phyloP scores from a whole-genome alignment of 495 filamentous ascomycete genomes.

The Aspergillus nanangensis region DNA sequence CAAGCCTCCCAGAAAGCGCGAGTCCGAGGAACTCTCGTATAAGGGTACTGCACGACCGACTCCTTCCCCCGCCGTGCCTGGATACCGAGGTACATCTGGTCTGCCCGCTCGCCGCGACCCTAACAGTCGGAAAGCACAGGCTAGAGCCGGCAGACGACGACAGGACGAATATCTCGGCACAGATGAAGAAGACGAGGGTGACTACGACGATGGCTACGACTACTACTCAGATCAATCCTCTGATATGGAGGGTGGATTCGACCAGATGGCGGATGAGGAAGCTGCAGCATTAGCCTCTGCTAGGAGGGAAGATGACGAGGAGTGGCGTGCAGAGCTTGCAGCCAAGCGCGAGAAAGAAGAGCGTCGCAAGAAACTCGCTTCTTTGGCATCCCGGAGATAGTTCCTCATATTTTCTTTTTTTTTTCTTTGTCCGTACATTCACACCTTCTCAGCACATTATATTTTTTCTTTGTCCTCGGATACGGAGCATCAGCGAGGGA shows the following conservation, averaged over 20 bases:
- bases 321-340: constrained; percentile 46
- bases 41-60: constrained; percentile 50
- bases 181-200: constrained; percentile 45
- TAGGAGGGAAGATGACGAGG: constrained; percentile 56
- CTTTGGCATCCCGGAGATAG: constrained; percentile 38
- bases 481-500: constrained; percentile 23
- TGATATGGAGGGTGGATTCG: constrained; percentile 63
- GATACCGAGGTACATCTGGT: constrained; percentile 56
- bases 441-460: constrained; percentile 4
- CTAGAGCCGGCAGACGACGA: constrained; percentile 22
- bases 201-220: constrained; percentile 43
- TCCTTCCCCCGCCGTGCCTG: constrained; percentile 25
- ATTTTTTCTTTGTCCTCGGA: constrained; percentile 11
- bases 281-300: constrained; percentile 42
- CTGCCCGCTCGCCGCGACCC: constrained; percentile 22
- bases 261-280: constrained; percentile 59
- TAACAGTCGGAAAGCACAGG: constrained; percentile 31
- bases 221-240: constrained; percentile 53
- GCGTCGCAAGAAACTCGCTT: constrained; percentile 45
- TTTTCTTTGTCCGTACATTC: constrained; percentile 4
- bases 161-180: constrained; percentile 45
- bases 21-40: constrained; percentile 36
- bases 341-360: constrained; percentile 55
- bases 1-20: constrained; percentile 17
- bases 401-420: constrained; percentile 2